phyloP scores from a whole-genome alignment of 257 asterid species.

The Coffea eugenioides region DNA sequence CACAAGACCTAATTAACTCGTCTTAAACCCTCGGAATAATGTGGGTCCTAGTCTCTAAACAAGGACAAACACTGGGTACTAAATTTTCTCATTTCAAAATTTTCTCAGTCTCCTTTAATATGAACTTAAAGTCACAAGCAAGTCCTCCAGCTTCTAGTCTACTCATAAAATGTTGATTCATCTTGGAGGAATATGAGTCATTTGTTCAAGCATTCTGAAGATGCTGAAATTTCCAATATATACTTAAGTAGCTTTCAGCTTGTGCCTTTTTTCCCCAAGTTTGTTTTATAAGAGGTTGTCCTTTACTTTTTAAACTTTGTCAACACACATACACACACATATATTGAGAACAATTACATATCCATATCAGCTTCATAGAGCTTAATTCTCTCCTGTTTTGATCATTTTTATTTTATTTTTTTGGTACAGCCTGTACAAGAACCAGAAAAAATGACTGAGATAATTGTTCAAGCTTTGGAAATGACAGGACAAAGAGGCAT shows the following conservation, averaged over 20 bases:
- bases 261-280: background rate
- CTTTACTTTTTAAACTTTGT: background rate
- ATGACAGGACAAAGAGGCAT: slow-evolving; percentile 84
- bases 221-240: background rate
- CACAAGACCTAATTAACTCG: too few species aligned
- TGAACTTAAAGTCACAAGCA: background rate
- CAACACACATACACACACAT: too few species aligned
- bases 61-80: too few species aligned
- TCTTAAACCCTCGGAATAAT: too few species aligned
- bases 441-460: slow-evolving; percentile 81
- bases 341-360: too few species aligned
- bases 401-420: slow-evolving; percentile 14
- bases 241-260: background rate
- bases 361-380: background rate
- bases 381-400: background rate
- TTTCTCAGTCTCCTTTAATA: background rate
- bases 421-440: slow-evolving; percentile 72
- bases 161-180: background rate
- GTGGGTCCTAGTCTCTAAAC: too few species aligned
- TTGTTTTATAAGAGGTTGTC: background rate
- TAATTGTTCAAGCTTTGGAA: slow-evolving; percentile 76
- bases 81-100: background rate
- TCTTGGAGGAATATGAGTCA: background rate
- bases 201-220: background rate
- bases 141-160: background rate